These are phyloP conservation scores for Amanita molliuscula DNA, from an alignment of 768 basidiomycete species.

Conservation along the genomic window DNA sequence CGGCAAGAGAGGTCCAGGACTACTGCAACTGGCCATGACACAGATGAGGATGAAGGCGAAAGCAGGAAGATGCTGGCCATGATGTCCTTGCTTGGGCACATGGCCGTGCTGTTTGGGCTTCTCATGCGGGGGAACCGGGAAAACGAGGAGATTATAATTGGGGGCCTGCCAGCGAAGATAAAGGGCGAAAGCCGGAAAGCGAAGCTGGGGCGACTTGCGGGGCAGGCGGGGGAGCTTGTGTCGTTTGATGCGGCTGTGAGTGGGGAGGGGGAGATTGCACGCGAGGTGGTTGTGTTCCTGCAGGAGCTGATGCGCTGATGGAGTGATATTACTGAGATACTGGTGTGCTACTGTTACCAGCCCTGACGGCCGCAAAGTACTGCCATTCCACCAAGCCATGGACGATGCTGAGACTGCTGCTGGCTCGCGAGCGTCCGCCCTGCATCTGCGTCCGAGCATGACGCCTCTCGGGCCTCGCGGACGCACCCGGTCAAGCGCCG, in stretches of 20 bases:
- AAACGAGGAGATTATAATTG: slow-evolving; percentile 27
- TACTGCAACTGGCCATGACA: not conserved
- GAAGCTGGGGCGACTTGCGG: slow-evolving; percentile 25
- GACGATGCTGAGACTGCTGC: not conserved
- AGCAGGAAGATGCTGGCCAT: slow-evolving; percentile 23
- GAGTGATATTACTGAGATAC: too few relatives aligned
- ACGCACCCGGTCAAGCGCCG: not conserved
- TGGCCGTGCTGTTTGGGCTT: slow-evolving; percentile 59
- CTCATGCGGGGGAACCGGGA: slow-evolving; percentile 29
- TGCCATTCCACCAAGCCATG: too few relatives aligned
- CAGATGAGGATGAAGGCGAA: not conserved
- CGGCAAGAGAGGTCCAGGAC: slow-evolving; percentile 17
- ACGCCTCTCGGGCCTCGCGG: not conserved
- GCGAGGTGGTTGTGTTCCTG: slow-evolving; percentile 44
- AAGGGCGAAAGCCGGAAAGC: slow-evolving; percentile 10
- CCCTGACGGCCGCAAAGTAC: too few relatives aligned
- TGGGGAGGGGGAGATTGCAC: slow-evolving; percentile 22
- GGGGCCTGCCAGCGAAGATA: slow-evolving; percentile 13
- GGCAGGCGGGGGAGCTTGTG: slow-evolving; percentile 38
- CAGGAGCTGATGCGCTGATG: slow-evolving; percentile 23
- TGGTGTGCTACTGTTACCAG: too few relatives aligned
- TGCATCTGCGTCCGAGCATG: not conserved
- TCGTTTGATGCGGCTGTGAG: slow-evolving; percentile 27
- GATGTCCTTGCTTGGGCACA: slow-evolving; percentile 59
- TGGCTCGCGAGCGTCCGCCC: not conserved